Percentiles rank a stretch among this genome's conserved stretches.
Evolutionary conservation across 140 eudicot species (phyloP).

Genomic region (Anethum foeniculum): DNA sequence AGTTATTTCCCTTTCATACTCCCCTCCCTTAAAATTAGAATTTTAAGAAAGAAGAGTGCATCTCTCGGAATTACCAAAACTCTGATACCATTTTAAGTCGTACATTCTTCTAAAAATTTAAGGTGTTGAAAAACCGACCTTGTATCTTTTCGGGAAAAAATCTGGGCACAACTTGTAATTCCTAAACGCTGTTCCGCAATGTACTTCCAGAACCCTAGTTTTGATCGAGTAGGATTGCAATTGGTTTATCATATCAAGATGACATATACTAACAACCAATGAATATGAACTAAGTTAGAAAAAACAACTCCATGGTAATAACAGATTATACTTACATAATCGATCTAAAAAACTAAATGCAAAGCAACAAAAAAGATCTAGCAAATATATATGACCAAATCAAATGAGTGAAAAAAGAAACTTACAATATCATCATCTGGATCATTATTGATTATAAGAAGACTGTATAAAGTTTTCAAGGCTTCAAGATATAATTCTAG

Average conservation of each 20-base stretch:
- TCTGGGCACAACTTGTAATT: no score
- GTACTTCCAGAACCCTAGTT: neutral
- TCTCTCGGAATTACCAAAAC: neutral
- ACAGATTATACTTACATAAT: neutral
- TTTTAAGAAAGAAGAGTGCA: neutral
- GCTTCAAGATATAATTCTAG: slow-evolving; percentile 1
- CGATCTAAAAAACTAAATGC: neutral
- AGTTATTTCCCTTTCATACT: no score
- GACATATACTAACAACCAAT: neutral
- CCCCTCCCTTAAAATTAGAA: neutral
- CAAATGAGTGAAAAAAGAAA: neutral
- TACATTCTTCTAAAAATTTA: neutral
- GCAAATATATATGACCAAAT: neutral
- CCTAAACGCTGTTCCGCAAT: neutral
- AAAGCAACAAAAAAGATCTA: neutral
- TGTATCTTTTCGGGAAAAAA: no score
- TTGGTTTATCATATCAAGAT: no score
- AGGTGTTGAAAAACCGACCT: neutral
- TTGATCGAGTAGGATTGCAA: neutral
- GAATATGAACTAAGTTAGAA: no score
- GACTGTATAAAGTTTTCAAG: neutral
- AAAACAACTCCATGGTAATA: neutral
- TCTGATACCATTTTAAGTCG: neutral
- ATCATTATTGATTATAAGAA: neutral
- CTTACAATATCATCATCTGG: neutral